Evolutionary conservation across 495 filamentous ascomycete genomes (phyloP), one percentile per base, ranked within the genome.

Genomic region (Aspergillus homomorphus): DNA sequence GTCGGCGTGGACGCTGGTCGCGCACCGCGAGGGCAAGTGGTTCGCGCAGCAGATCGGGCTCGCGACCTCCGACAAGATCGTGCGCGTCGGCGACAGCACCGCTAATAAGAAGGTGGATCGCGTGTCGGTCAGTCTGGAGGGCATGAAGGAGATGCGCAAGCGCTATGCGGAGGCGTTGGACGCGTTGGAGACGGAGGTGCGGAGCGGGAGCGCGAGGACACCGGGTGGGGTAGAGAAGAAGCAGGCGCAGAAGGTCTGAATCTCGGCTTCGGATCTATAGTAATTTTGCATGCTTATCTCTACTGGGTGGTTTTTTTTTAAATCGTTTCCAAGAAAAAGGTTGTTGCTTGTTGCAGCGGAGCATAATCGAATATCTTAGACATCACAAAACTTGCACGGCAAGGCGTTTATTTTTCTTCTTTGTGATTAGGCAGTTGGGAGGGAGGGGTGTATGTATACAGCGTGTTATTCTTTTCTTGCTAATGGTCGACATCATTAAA

Each of bases 1-100:
- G 0, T 79, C 82, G 41, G 91, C 93, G 10, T 96, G 90, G 87
- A 93, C 90, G 3, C 71, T 98, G 14, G 79, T 92, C 24, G 87
- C 85, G 38, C 81, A 88, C 59, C 80, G 80, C 8, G 92, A 98
- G 69, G 92, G 84, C 9, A 78, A 86, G 41, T 91, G 92, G 89
- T 98, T 98, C 67, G 87, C 87, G 84, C 85, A 87, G 49, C 85
- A 89, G 59, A 85, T 97, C 59, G 87, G 80, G 1, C 74, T 68
- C 54, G 74, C 67, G 12, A 58, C 65, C 0, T 64, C 73, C 45
- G 71, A 73, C 28, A 81, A 74, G 46, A 76, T 87, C 54, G 72
- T 63, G 1, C 68, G 80, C 56, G 66, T 65, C 28, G 56, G 33
- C 16, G 33, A 5, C 12, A 2, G 33, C 33, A 2, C 5, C 26